Conservation (phyloP, 352 stramenopile species). For the Globisporangium megalacanthum region DNA sequence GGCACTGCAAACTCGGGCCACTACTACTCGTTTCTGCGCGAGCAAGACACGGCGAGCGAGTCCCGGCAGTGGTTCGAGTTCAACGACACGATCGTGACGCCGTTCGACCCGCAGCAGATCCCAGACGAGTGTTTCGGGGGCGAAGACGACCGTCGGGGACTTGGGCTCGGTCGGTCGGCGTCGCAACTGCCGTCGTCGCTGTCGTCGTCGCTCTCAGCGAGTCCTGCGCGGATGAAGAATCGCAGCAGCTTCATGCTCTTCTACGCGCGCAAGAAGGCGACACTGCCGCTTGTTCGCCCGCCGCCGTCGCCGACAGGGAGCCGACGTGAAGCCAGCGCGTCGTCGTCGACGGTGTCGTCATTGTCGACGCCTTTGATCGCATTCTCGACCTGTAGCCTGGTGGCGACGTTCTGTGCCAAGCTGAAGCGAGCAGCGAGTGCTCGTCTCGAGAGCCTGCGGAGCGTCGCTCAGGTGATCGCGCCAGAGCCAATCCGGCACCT, state of each 20-base stretch:
- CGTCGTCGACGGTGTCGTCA: not conserved
- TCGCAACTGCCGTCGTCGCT: slow-evolving; percentile 8
- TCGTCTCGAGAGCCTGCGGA: slow-evolving; percentile 42
- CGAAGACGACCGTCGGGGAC: slow-evolving; percentile 28
- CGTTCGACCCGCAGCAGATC: slow-evolving; percentile 67
- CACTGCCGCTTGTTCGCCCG: slow-evolving; percentile 18
- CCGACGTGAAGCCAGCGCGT: not conserved
- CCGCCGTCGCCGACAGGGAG: not conserved
- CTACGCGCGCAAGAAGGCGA: slow-evolving; percentile 56
- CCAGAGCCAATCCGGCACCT: slow-evolving; percentile 67
- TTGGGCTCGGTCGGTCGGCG: slow-evolving; percentile 6
- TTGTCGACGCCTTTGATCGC: not conserved
- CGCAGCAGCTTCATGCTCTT: slow-evolving; percentile 88
- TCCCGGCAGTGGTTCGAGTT: slow-evolving; percentile 78
- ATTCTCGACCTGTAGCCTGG: slow-evolving; percentile 2
- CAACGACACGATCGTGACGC: slow-evolving; percentile 80
- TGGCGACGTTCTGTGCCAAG: slow-evolving; percentile 31
- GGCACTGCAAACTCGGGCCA: slow-evolving; percentile 84
- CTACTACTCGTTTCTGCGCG: slow-evolving; percentile 87
- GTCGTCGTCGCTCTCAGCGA: slow-evolving; percentile 2
- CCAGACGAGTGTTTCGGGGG: slow-evolving; percentile 70
- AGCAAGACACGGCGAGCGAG: slow-evolving; percentile 36
- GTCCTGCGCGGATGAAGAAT: slow-evolving; percentile 56
- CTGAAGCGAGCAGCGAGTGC: slow-evolving; percentile 23
- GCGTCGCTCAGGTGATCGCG: slow-evolving; percentile 44